Conservation (phyloP, 176 grass and related monocot genomes). For the Panicum miliaceum region DNA sequence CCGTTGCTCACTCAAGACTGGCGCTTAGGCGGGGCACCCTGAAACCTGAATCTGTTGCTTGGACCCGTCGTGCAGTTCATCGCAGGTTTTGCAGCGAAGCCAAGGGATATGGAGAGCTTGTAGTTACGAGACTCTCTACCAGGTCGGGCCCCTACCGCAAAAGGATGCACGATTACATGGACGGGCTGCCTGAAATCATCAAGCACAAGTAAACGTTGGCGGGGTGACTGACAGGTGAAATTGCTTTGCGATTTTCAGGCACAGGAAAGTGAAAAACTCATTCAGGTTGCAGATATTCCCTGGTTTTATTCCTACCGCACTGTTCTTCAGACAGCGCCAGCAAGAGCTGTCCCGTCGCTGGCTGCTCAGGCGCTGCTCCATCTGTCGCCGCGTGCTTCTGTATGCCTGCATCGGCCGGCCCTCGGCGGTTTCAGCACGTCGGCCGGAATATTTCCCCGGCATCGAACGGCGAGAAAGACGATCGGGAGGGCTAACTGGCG, state of each 20-base stretch:
- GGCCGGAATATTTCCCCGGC: slow-evolving; percentile 17
- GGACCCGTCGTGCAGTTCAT: not conserved
- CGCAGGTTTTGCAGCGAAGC: not conserved
- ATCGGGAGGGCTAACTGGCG: not conserved
- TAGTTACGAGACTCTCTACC: no score
- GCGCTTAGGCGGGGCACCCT: not conserved
- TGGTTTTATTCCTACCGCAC: not conserved
- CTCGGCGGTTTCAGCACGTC: not conserved
- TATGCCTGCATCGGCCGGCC: not conserved
- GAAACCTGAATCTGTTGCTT: not conserved
- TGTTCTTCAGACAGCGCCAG: not conserved
- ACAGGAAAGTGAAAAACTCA: not conserved
- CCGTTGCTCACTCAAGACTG: slow-evolving; percentile 33
- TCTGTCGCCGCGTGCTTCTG: not conserved
- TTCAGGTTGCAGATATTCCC: not conserved
- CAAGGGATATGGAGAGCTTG: not conserved
- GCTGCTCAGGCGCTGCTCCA: not conserved
- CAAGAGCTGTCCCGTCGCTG: not conserved
- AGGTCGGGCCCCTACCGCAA: no score
- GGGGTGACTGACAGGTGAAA: not conserved
- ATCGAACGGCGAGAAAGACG: not conserved
- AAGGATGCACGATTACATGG: no score
- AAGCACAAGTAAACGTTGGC: no score
- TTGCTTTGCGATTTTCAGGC: not conserved
- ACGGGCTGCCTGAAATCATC: no score